Conservation (phyloP, 2,329 filamentous ascomycete genomes). For the Ilyonectria mors-panacis region DNA sequence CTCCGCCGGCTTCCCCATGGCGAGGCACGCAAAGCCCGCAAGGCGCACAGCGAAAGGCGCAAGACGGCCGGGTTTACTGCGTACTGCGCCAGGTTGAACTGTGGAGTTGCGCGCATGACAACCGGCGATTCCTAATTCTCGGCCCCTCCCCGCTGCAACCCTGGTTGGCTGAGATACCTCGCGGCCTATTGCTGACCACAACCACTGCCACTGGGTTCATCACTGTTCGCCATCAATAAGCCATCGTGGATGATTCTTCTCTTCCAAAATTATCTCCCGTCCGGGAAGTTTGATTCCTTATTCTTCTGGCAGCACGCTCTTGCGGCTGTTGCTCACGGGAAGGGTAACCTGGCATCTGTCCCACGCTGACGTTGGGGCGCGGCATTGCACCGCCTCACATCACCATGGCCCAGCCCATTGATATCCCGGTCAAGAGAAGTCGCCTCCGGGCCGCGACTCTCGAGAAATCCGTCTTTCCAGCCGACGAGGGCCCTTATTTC, state of each 20-base stretch:
- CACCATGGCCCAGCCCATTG: constrained; percentile 44
- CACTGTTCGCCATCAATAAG: constrained; percentile 2
- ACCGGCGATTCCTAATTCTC: constrained; percentile 31
- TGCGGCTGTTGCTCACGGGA: constrained; percentile 13
- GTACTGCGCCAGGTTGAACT: background rate
- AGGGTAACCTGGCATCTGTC: constrained; percentile 2
- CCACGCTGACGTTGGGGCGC: background rate
- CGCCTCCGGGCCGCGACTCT: constrained; percentile 19
- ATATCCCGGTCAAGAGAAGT: constrained; percentile 40
- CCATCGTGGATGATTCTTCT: background rate
- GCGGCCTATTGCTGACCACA: constrained; percentile 1
- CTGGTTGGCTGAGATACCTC: constrained; percentile 16
- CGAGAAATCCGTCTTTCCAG: constrained; percentile 34
- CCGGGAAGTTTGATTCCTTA: constrained; percentile 18
- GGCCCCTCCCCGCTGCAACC: constrained; percentile 18
- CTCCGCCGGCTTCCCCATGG: background rate
- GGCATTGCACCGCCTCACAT: background rate
- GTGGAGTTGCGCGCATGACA: constrained; percentile 18
- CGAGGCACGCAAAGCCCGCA: constrained; percentile 19
- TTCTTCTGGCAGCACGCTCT: constrained; percentile 21
- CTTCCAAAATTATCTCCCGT: constrained; percentile 4
- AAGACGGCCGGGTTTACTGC: background rate
- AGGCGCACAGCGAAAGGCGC: background rate
- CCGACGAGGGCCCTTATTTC: constrained; percentile 43
- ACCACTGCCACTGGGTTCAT: background rate